Percentiles rank a stretch among this genome's conserved stretches.
Conservation (phyloP, 768 basidiomycete species). For the Chalciporus sphaerocephalus region DNA sequence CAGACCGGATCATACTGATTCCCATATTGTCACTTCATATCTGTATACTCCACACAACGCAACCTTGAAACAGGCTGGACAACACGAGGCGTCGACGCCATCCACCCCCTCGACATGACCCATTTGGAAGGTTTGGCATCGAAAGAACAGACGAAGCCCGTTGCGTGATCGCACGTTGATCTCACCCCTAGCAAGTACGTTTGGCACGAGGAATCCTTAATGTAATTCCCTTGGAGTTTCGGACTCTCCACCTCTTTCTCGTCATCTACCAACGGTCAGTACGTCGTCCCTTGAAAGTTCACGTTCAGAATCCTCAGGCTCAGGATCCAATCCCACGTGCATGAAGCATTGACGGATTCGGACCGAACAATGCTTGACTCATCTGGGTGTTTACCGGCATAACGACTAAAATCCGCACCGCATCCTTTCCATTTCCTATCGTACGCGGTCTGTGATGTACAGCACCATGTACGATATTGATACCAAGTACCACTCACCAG, state of each 20-base stretch:
- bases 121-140: constrained; percentile 28
- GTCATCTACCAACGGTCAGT: not conserved
- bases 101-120: constrained; percentile 9
- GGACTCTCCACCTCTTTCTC: not conserved
- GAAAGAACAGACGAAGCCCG: constrained; percentile 13
- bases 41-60: not conserved
- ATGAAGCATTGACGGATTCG: not conserved
- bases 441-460: too few relatives aligned
- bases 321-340: not conserved
- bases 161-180: not conserved
- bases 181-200: not conserved
- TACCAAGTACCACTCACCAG: not conserved
- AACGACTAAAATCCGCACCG: not conserved
- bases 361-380: not conserved
- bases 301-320: not conserved
- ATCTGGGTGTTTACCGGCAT: not conserved
- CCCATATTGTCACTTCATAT: not conserved
- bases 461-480: not conserved
- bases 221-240: not conserved
- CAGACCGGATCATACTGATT: not conserved
- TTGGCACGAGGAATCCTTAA: not conserved
- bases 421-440: not conserved
- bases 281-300: not conserved
- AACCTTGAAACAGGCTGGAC: not conserved
- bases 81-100: not conserved